Evolutionary conservation across 2,329 filamentous ascomycete genomes (phyloP).

Genomic region (Cordyceps cicadae): DNA sequence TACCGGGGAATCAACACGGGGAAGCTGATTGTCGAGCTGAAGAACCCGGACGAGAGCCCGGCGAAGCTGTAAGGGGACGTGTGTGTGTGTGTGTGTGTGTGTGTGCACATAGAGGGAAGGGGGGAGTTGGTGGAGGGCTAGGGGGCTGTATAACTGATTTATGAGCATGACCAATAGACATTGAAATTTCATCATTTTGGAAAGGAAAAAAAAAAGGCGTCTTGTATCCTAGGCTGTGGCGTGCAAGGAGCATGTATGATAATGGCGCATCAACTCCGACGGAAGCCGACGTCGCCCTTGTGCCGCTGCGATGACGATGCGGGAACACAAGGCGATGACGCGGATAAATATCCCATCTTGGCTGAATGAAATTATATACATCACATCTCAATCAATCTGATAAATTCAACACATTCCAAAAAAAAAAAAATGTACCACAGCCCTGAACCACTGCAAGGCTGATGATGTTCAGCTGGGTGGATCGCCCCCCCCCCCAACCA

Average conservation of each 20-base stretch:
- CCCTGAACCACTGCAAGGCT: not conserved
- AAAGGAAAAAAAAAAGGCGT: too few relatives aligned
- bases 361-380: not conserved
- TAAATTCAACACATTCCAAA: too few relatives aligned
- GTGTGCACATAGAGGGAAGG: not conserved
- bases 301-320: too few relatives aligned
- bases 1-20: conserved; percentile 66
- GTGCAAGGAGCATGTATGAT: not conserved
- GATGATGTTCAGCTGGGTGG: conserved; percentile 6
- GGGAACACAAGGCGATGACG: too few relatives aligned
- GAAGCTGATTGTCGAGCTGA: conserved; percentile 34
- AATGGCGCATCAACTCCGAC: not conserved
- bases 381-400: not conserved
- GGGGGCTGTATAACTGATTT: not conserved
- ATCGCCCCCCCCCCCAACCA: conserved; percentile 1
- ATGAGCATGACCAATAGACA: not conserved
- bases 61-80: conserved; percentile 20
- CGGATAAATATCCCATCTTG: too few relatives aligned
- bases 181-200: too few relatives aligned
- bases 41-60: conserved; percentile 23
- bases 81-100: too few relatives aligned
- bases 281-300: not conserved
- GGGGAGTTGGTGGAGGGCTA: not conserved
- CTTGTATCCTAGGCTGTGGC: not conserved
- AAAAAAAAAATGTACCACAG: too few relatives aligned